A percentile compares a stretch with the other conserved stretches of the same genome.
Conservation (phyloP, 352 stramenopile genomes). For the Elongisporangium prolatum region DNA sequence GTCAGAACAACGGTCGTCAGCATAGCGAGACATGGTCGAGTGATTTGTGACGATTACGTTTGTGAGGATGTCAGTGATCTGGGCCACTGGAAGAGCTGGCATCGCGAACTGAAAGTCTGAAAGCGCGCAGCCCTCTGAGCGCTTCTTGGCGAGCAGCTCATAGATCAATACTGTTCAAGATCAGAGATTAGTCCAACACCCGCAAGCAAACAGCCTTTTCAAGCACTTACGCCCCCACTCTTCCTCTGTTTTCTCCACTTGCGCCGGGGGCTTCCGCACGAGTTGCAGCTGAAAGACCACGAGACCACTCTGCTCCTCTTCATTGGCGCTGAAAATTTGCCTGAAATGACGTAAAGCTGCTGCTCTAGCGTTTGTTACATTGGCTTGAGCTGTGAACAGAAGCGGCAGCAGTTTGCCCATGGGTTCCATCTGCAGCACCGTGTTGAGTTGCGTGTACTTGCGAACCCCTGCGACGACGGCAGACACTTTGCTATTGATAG, state of each 20-base stretch:
- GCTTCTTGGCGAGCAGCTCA: slow-evolving; percentile 30
- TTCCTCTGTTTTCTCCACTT: slow-evolving; percentile 26
- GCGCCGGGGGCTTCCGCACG: slow-evolving; percentile 3
- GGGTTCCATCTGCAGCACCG: slow-evolving; percentile 49
- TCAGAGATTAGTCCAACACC: too few relatives aligned
- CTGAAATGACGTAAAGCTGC: slow-evolving; percentile 40
- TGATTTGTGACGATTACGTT: slow-evolving; percentile 28
- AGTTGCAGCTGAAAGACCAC: slow-evolving; percentile 51
- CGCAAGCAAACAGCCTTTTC: not conserved
- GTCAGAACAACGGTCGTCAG: slow-evolving; percentile 2
- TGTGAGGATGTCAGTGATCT: slow-evolving; percentile 47
- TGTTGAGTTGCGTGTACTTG: slow-evolving; percentile 55
- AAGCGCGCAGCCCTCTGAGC: slow-evolving; percentile 29
- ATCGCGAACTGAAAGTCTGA: slow-evolving; percentile 60
- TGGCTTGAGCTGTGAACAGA: slow-evolving; percentile 6
- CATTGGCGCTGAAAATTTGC: slow-evolving; percentile 54
- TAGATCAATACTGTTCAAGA: slow-evolving; percentile 42
- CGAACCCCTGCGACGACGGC: slow-evolving; percentile 41
- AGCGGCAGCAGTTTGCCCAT: slow-evolving; percentile 40
- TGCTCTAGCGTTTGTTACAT: slow-evolving; percentile 15
- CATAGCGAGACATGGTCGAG: not conserved
- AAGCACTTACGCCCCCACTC: slow-evolving; percentile 50
- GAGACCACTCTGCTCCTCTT: slow-evolving; percentile 48
- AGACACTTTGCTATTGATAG: slow-evolving; percentile 43
- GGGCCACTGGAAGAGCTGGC: slow-evolving; percentile 32